These are phyloP conservation scores for Silene latifolia DNA, from an alignment of 148 eudicot species.

Conservation along the genomic window DNA sequence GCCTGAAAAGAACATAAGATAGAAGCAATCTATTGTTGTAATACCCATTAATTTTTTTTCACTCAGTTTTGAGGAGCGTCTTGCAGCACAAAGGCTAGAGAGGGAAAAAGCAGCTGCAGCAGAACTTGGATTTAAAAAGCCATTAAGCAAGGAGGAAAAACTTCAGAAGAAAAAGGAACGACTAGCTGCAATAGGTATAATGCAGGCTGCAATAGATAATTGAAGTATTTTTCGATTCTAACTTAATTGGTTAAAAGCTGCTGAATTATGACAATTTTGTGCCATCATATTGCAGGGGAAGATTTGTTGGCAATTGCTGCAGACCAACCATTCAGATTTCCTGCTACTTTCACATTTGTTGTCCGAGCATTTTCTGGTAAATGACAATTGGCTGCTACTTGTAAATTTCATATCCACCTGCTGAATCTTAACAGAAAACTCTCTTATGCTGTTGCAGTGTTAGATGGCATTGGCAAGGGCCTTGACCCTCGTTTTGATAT, in stretches of 20 bases:
- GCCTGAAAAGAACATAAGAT: not conserved
- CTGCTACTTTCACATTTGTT: conserved; percentile 73
- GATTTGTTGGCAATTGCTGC: conserved; percentile 91
- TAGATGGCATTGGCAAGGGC: conserved; percentile 99
- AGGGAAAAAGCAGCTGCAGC: conserved; percentile 52
- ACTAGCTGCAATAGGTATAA: conserved; percentile 92
- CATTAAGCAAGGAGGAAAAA: conserved; percentile 84
- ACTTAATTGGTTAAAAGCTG: not conserved
- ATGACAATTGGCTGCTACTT: not conserved
- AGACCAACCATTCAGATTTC: conserved; percentile 96
- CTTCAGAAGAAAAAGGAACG: conserved; percentile 87
- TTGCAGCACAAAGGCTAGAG: conserved; percentile 81
- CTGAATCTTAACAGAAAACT: not conserved
- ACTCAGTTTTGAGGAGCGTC: conserved; percentile 93
- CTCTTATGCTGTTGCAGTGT: conserved; percentile 43
- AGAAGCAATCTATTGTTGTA: not conserved
- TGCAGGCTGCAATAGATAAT: not conserved
- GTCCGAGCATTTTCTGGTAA: conserved; percentile 68
- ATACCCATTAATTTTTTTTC: conserved; percentile 7
- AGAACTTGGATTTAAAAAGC: conserved; percentile 90
- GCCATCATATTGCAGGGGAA: conserved; percentile 61
- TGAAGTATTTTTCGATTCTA: not conserved
- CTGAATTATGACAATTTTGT: conserved; percentile 15
- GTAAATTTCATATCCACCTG: conserved; percentile 14
- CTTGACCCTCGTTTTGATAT: conserved; percentile 99